Evolutionary conservation across 2,329 filamentous ascomycete genomes (phyloP).

Genomic region (Xylariaceae sp.): DNA sequence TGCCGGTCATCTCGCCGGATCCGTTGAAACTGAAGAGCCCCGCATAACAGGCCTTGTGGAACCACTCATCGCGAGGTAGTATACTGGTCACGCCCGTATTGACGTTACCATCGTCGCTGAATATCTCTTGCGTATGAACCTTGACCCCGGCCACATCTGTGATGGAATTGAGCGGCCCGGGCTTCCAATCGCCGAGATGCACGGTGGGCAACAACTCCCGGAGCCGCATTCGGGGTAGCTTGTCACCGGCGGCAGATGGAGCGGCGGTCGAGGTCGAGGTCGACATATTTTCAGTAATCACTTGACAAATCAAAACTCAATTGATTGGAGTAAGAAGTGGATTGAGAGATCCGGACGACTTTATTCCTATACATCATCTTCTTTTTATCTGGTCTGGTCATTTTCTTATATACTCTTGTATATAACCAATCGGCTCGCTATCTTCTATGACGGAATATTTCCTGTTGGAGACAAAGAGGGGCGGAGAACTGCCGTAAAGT

Average conservation of each 20-base stretch:
- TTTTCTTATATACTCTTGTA: too few species aligned
- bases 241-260: constrained; percentile 1
- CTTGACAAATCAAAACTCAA: not conserved
- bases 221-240: constrained; percentile 31
- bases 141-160: constrained; percentile 49
- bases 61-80: constrained; percentile 43
- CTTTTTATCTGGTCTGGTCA: too few species aligned
- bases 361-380: too few species aligned
- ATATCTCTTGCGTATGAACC: constrained; percentile 43
- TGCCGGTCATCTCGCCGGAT: constrained; percentile 58
- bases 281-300: too few species aligned
- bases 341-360: too few species aligned
- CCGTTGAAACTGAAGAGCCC: constrained; percentile 62
- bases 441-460: too few species aligned
- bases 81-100: constrained; percentile 51
- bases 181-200: constrained; percentile 39
- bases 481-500: too few species aligned
- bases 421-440: too few species aligned
- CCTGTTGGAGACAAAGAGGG: too few species aligned
- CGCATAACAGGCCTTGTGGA: constrained; percentile 42
- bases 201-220: constrained; percentile 43
- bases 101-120: constrained; percentile 31
- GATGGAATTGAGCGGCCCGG: constrained; percentile 46
- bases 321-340: too few species aligned
- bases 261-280: constrained; percentile 9